A percentile compares a stretch with the other conserved stretches of the same genome.
These are phyloP conservation scores for Candida patagonica DNA, from an alignment of 805 yeast species.

Conservation along the genomic window DNA sequence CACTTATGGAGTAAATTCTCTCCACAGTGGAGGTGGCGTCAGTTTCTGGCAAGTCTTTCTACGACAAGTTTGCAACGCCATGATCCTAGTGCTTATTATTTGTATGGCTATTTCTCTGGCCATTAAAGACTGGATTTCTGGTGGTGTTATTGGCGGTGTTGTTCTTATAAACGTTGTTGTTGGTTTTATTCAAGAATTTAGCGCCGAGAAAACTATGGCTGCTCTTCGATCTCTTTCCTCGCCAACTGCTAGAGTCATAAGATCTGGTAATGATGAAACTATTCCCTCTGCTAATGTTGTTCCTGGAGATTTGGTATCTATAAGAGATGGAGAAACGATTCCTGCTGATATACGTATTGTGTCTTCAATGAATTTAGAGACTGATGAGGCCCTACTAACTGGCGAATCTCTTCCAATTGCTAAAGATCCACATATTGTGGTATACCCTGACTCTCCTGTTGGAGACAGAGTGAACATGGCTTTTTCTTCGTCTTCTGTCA, in stretches of 20 bases:
- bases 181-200: conserved; percentile 62
- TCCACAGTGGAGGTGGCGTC: conserved; percentile 52
- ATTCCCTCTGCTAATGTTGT: conserved; percentile 50
- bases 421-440: conserved; percentile 39
- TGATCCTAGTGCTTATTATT: conserved; percentile 63
- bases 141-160: conserved; percentile 69
- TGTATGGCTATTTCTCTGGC: conserved; percentile 65
- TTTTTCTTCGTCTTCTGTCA: conserved; percentile 55
- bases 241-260: conserved; percentile 58
- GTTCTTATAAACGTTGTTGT: conserved; percentile 53
- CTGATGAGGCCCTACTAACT: conserved; percentile 58
- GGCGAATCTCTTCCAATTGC: conserved; percentile 61
- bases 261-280: conserved; percentile 49
- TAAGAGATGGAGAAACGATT: conserved; percentile 63
- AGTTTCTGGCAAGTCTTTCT: conserved; percentile 46
- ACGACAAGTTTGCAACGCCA: conserved; percentile 67
- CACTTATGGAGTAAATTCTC: conserved; percentile 46
- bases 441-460: conserved; percentile 41
- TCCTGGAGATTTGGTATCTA: conserved; percentile 54
- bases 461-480: conserved; percentile 72
- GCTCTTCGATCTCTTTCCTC: conserved; percentile 57
- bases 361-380: conserved; percentile 53
- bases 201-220: conserved; percentile 74
- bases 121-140: conserved; percentile 70
- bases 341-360: conserved; percentile 64